Base-by-base conservation (phyloP, 441 rosid genomes). In the Biscutella laevigata region DNA sequence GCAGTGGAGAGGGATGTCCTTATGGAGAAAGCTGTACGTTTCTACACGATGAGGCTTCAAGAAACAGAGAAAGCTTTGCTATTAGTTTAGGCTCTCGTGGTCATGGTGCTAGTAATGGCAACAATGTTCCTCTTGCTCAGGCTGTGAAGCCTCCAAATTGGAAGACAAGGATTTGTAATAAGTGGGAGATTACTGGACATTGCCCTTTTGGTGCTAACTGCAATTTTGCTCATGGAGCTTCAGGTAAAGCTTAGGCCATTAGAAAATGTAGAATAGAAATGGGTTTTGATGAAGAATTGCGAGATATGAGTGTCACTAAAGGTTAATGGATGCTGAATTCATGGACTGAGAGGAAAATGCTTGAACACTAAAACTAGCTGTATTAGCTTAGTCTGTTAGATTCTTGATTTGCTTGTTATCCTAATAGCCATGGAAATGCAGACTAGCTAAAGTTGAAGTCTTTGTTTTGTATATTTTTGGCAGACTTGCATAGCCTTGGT, bases 161-260 rank as follows among this genome's bases (percentile, higher is more conserved):
- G 96, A 88, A 87, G 68, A 85, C 95, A 1, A 77, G 91, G 73
- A 80, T 91, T 36, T 91, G 94, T 61, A 81, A 85, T 54, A 91
- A 91, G 69, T 87, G 88, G 95, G 90, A 87, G 73, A 68, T 72
- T 12, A 83, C 92, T 2, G 95, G 95, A 3, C 79, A 74, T 60
- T 84, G 96, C 44, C 96, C 95, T 0, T 87, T 80, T 59, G 98
- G 95, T 29, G 74, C 66, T 59, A 83, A 83, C 54, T 91, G 95
- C 64, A 87, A 76, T 69, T 91, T 91, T 71, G 96, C 98, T 40
- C 98, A 85, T 74, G 98, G 98, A 17, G 69, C 63, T 71, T 74
- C 71, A 47, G 98, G 98, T 91, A 71, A 61, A 53, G 56, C 9
- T 38, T 5, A 13, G 1, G 2, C 38, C 51, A 34, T 46, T 24